Evolutionary conservation across 768 basidiomycete genomes (phyloP).

Genomic region (Russula abietina): DNA sequence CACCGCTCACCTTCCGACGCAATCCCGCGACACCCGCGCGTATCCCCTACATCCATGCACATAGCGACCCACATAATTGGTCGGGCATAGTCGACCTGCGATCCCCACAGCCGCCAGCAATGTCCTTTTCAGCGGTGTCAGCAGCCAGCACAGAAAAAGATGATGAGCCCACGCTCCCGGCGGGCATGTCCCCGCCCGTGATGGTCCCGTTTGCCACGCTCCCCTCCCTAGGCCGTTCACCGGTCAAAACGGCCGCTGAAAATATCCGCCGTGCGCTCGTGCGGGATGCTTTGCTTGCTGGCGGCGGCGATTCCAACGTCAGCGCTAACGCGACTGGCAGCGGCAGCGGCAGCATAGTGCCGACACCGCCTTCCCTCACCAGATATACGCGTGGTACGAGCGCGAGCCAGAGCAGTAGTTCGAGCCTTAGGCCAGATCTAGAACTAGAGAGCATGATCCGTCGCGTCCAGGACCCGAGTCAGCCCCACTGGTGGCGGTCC

Average conservation of each 20-base stretch:
- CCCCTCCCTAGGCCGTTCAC: conserved; percentile 51
- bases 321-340: conserved; percentile 25
- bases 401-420: conserved; percentile 18
- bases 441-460: conserved; percentile 69
- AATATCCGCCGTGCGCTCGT: conserved; percentile 63
- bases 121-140: conserved; percentile 25
- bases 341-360: conserved; percentile 40
- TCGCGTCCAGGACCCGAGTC: conserved; percentile 33
- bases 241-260: conserved; percentile 62
- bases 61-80: conserved; percentile 51
- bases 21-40: conserved; percentile 54
- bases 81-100: conserved; percentile 69
- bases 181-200: conserved; percentile 52
- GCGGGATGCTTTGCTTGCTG: conserved; percentile 33
- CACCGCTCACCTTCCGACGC: conserved; percentile 45
- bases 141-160: conserved; percentile 37
- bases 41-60: conserved; percentile 57
- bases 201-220: conserved; percentile 35
- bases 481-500: conserved; percentile 10
- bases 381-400: conserved; percentile 49
- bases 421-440: conserved; percentile 36
- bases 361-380: conserved; percentile 65
- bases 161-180: conserved; percentile 44
- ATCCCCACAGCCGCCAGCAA: conserved; percentile 37
- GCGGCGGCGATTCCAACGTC: conserved; percentile 50